phyloP scores from a whole-genome alignment of 2,329 filamentous ascomycete genomes.

The Exophiala alcalophila region DNA sequence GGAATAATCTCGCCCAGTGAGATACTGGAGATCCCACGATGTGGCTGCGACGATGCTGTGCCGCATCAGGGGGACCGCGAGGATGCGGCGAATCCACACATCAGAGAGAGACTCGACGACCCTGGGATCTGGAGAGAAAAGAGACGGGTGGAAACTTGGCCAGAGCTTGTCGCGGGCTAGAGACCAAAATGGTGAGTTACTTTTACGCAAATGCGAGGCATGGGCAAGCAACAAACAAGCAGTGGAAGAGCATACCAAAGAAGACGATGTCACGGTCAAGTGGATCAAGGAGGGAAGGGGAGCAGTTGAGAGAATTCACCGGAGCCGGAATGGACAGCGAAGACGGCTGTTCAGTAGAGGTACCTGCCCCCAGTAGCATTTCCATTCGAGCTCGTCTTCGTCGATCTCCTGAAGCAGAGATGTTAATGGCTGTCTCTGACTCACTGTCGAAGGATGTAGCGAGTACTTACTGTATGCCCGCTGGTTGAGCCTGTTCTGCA shows the following conservation, averaged over 20 bases:
- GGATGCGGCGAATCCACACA: conserved; percentile 4
- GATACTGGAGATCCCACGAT: conserved; percentile 4
- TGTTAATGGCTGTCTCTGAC: no score
- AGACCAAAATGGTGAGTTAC: not conserved
- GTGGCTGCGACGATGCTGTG: conserved; percentile 4
- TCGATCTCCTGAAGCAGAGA: no score
- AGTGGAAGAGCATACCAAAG: not conserved
- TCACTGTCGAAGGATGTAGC: not conserved
- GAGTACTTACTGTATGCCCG: conserved; percentile 5
- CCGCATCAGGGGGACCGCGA: conserved; percentile 4
- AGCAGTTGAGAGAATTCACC: not conserved
- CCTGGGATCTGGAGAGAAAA: not conserved
- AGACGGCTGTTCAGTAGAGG: not conserved
- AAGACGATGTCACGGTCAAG: conserved; percentile 5
- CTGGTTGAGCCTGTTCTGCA: conserved; percentile 8
- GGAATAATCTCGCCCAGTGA: not conserved
- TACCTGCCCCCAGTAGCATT: no score
- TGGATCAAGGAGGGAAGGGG: conserved; percentile 2
- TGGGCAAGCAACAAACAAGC: no score
- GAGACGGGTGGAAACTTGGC: conserved; percentile 4
- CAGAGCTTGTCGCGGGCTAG: conserved; percentile 5
- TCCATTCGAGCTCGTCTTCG: no score
- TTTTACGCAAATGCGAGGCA: no score
- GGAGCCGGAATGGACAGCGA: not conserved
- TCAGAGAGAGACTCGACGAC: not conserved